Evolutionary conservation across 306 rosid genomes (phyloP), one percentile per base, ranked within the genome.

Genomic region (Cucumis sativus): DNA sequence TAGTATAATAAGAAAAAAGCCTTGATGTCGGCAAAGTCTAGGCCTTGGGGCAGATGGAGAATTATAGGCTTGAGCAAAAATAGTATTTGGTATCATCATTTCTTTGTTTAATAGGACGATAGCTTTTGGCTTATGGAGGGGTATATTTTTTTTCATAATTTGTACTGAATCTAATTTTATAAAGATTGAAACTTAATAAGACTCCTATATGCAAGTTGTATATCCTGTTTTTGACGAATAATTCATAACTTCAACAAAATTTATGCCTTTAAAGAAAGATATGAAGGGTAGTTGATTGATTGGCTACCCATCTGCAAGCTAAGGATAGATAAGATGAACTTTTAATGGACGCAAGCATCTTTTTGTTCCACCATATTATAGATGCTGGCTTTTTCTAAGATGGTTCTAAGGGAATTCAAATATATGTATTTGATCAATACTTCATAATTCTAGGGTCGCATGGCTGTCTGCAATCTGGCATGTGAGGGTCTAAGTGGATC

Each of bases 381-480:
- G 33, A 18, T 11, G 74, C n/a, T 41, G 33, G 55, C 9, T 20
- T 68, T 41, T 68, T 41, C 55, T 43, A 68, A 20, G 74, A 68
- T 43, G 21, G 20, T 41, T 68, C 35, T n/a, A 68, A 68, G 55
- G 21, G 37, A n/a, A 68, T 11, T 68, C 55, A 41, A 20, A 41
- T 41, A 7, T 30, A 0, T 68, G 52, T 41, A 13, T 70, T 70
- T 70, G 76, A 70, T 47, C 6, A 47, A 70, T 45, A 2, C 23
- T 73, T 65, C 49, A 11, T 52, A 35, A 52, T 80, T 82, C 45
- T 81, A 91, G 97, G 97, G 92, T 59, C 84, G 90, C 82, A 41
- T 91, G 84, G 89, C 93, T 73, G 90, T 87, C 70, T 93, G 96
- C 86, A 84, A 87, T 84, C 82, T 91, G 71, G 93, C 96, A 33